Evolutionary conservation across 805 yeast genomes (phyloP).

Genomic region (Torulaspora microellipsoides): DNA sequence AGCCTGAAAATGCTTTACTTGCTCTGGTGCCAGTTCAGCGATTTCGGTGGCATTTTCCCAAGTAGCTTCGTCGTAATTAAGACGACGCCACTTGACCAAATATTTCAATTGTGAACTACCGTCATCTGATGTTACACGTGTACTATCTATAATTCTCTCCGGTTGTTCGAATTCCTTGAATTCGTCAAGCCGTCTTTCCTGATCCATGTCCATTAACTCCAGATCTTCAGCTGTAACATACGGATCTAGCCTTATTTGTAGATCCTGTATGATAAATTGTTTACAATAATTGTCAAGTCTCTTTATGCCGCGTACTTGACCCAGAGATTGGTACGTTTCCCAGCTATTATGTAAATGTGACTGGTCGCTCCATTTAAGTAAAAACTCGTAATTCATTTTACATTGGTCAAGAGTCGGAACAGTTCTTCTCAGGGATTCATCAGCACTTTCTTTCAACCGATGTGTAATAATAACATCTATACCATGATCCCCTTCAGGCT

Average conservation of each 20-base stretch:
- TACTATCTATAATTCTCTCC: conserved; percentile 85
- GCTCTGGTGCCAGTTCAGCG: conserved; percentile 76
- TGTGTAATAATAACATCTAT: conserved; percentile 30
- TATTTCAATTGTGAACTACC: conserved; percentile 66
- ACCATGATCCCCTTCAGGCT: conserved; percentile 35
- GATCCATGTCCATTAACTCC: conserved; percentile 89
- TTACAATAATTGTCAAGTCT: conserved; percentile 87
- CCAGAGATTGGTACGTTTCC: conserved; percentile 62
- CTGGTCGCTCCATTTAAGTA: conserved; percentile 80
- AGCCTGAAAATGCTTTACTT: conserved; percentile 77
- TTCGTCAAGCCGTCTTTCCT: conserved; percentile 79
- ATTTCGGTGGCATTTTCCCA: conserved; percentile 93
- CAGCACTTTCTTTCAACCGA: conserved; percentile 23
- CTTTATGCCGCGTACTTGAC: conserved; percentile 64
- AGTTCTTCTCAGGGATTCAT: conserved; percentile 26
- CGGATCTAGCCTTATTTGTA: conserved; percentile 74
- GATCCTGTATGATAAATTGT: conserved; percentile 66
- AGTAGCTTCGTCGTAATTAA: conserved; percentile 91
- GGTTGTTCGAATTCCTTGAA: conserved; percentile 78
- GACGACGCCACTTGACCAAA: conserved; percentile 87
- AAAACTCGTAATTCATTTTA: conserved; percentile 53
- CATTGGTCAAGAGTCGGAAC: conserved; percentile 46
- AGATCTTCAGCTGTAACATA: conserved; percentile 83
- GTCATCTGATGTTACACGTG: conserved; percentile 56
- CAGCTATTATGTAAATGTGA: conserved; percentile 95